Base-by-base conservation (phyloP, 2,329 filamentous ascomycete genomes). In the Calonectria henricotiae region DNA sequence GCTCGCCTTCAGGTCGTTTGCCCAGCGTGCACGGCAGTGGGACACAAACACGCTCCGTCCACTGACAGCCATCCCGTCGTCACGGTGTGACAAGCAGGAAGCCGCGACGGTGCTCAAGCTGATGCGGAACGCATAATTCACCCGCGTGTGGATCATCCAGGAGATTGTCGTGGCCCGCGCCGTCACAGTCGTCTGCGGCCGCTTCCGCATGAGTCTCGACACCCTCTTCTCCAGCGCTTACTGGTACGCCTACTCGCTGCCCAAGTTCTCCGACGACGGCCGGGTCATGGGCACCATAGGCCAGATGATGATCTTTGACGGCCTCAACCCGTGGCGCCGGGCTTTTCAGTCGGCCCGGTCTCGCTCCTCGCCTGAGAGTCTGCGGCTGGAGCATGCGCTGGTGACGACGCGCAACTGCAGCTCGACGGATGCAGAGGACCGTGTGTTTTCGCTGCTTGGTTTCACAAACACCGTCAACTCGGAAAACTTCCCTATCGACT, bases 221-320 rank as follows among this genome's bases (percentile, higher is more conserved):
- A 41, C 44, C n/a, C 62, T 64, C 46, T 64, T 64, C 62, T 64
- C 62, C 13, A 46, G 46, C 8, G 62, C 62, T 23, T 64, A 64
- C 44, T 64, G 62, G 62, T 64, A 64, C 35, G 62, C 62, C 62
- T 64, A 51, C 46, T 64, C 62, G 44, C 62, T 64, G 44, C 62
- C 62, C 44, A 64, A 64, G 46, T 64, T 64, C 62, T 64, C 62
- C 25, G 37, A 39, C 17, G 62, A 64, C 35, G 46, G 46, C 37
- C 20, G 44, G 35, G 62, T 64, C 46, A 64, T 46, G 20, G 46
- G 62, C 32, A 64, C 46, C n/a, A 44, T 44, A 15, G 62, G 62
- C 35, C 62, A 64, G 46, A 44, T 43, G 23, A 64, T 64, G 62
- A 64, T 64, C 3, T 64, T 64, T n/a, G 62, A 64, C 35, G 62